A percentile compares a stretch with the other conserved stretches of the same genome.
Conservation (phyloP, 106 monocot genomes). For the Hemerocallis citrina region DNA sequence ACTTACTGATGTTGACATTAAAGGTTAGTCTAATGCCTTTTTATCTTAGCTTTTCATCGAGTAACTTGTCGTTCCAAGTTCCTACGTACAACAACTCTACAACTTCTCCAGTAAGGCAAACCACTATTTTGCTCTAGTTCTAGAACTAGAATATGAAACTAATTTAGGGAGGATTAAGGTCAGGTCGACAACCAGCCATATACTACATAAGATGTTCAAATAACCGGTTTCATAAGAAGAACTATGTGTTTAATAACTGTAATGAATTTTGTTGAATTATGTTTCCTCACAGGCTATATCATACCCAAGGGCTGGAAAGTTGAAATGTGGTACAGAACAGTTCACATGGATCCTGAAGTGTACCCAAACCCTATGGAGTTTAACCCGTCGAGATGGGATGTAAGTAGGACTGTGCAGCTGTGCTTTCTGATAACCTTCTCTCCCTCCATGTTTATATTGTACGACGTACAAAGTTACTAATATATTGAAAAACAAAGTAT, state of each 20-base stretch:
- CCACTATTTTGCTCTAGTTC: no score
- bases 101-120: no score
- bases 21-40: slow-evolving; percentile 39
- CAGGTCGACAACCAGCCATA: no score
- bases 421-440: not conserved
- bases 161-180: no score
- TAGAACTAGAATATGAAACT: no score
- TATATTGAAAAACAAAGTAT: no score
- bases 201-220: no score
- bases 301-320: slow-evolving; percentile 95
- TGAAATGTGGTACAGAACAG: slow-evolving; percentile 72
- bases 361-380: slow-evolving; percentile 61
- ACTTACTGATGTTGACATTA: slow-evolving; percentile 42
- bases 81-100: not conserved
- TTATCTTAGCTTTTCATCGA: not conserved
- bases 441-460: not conserved
- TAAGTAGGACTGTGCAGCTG: slow-evolving; percentile 27
- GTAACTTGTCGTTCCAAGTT: not conserved
- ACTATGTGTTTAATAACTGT: no score
- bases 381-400: slow-evolving; percentile 92
- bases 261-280: not conserved
- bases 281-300: slow-evolving; percentile 44
- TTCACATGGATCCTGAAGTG: slow-evolving; percentile 87
- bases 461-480: not conserved
- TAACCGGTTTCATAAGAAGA: no score